Evolutionary conservation across 768 basidiomycete species (phyloP).

Genomic region (Tricholoma bakamatsutake): DNA sequence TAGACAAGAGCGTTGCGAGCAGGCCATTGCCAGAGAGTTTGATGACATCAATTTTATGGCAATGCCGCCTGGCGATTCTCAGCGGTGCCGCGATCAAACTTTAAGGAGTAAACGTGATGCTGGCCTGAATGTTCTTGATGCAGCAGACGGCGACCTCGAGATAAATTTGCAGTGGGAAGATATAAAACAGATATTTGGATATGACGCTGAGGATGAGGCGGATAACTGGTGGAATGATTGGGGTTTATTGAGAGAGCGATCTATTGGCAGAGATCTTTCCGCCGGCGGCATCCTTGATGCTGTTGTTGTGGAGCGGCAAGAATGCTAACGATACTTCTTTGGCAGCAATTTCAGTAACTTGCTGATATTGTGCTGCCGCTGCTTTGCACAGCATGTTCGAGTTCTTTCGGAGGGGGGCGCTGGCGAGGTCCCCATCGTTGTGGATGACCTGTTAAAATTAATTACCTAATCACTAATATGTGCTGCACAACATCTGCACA

Average conservation of each 20-base stretch:
- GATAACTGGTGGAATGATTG: conserved; percentile 57
- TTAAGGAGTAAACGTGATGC: conserved; percentile 27
- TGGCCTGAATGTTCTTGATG: conserved; percentile 16
- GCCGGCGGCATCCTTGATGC: conserved; percentile 5
- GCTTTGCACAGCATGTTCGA: too few species aligned
- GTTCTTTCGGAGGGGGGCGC: too few species aligned
- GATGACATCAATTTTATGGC: conserved; percentile 38
- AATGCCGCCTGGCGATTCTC: conserved; percentile 36
- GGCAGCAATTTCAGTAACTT: not conserved
- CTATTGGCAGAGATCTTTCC: conserved; percentile 15
- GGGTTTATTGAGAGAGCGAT: conserved; percentile 39
- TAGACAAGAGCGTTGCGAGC: conserved; percentile 39
- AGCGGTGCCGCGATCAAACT: conserved; percentile 36
- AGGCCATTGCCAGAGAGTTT: conserved; percentile 34
- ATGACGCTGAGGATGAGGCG: conserved; percentile 53
- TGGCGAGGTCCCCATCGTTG: too few species aligned
- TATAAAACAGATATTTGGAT: conserved; percentile 43
- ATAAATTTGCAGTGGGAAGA: conserved; percentile 35
- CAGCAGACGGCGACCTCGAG: conserved; percentile 1
- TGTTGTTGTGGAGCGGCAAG: not conserved
- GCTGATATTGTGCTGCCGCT: not conserved
- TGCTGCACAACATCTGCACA: too few species aligned
- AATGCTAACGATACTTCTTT: not conserved
- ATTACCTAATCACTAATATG: too few species aligned
- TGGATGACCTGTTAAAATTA: too few species aligned